Evolutionary conservation across 495 filamentous ascomycete species (phyloP).

Genomic region (Annulohypoxylon moriforme): DNA sequence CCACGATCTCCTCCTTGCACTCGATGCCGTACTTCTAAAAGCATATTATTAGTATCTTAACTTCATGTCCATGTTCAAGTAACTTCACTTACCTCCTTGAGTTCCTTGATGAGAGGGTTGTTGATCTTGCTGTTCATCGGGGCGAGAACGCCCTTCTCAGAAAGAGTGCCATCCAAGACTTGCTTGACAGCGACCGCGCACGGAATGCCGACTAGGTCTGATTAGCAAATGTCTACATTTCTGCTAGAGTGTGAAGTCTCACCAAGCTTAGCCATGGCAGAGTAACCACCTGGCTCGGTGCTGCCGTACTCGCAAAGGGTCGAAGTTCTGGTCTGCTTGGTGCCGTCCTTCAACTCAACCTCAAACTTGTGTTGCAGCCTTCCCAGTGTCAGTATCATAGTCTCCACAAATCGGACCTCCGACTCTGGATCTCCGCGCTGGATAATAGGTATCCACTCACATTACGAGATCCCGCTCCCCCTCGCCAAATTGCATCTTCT

Average conservation of each 20-base stretch:
- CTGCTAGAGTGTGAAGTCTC: slow-evolving; percentile 61
- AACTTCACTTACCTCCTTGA: slow-evolving; percentile 62
- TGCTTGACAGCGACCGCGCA: slow-evolving; percentile 72
- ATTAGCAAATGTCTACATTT: slow-evolving; percentile 9
- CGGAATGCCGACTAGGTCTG: slow-evolving; percentile 51
- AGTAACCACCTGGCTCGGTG: slow-evolving; percentile 76
- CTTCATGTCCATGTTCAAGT: no score
- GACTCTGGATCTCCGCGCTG: no score
- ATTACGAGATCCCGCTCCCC: slow-evolving; percentile 69
- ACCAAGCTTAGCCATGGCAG: slow-evolving; percentile 89
- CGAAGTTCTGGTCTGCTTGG: slow-evolving; percentile 77
- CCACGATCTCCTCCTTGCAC: slow-evolving; percentile 59
- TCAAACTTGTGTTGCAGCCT: slow-evolving; percentile 90
- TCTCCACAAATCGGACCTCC: neutral
- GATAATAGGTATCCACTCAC: neutral
- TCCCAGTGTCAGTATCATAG: neutral
- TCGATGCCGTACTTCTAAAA: slow-evolving; percentile 63
- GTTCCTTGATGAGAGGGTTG: slow-evolving; percentile 74
- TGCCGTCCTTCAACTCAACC: slow-evolving; percentile 80
- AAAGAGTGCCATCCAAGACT: slow-evolving; percentile 84
- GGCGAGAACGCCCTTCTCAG: slow-evolving; percentile 81
- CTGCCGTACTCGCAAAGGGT: slow-evolving; percentile 87
- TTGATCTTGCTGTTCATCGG: slow-evolving; percentile 81
- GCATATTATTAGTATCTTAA: neutral
- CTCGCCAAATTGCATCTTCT: slow-evolving; percentile 89